These are phyloP conservation scores for Phaffia australis DNA, from an alignment of 768 basidiomycete species.

Conservation along the genomic window DNA sequence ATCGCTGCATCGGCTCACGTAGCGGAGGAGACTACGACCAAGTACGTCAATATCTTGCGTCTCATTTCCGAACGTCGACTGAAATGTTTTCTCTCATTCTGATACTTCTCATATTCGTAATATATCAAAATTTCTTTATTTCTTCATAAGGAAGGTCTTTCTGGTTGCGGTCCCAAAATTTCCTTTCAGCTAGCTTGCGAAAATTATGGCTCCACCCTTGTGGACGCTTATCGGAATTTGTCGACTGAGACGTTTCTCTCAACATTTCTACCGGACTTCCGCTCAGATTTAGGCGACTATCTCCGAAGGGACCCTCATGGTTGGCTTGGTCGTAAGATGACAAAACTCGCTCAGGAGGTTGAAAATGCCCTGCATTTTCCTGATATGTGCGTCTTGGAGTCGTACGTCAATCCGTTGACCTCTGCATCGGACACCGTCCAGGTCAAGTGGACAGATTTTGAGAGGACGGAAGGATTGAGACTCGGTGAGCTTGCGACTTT, in stretches of 20 bases:
- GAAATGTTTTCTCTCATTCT: neutral
- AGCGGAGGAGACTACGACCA: slow-evolving; percentile 85
- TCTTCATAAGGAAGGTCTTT: slow-evolving; percentile 53
- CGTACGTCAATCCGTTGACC: slow-evolving; percentile 65
- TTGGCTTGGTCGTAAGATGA: slow-evolving; percentile 53
- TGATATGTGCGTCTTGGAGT: slow-evolving; percentile 57
- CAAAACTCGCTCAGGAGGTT: slow-evolving; percentile 53
- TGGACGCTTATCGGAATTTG: slow-evolving; percentile 8
- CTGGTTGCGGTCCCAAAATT: slow-evolving; percentile 41
- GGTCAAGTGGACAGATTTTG: slow-evolving; percentile 18
- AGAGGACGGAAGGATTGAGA: neutral
- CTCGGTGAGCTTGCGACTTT: neutral
- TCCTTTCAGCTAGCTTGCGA: slow-evolving; percentile 69
- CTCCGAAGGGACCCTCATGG: slow-evolving; percentile 43
- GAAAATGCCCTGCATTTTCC: slow-evolving; percentile 53
- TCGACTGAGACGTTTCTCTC: neutral
- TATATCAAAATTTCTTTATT: slow-evolving; percentile 39
- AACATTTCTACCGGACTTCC: slow-evolving; percentile 33
- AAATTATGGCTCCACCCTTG: slow-evolving; percentile 51
- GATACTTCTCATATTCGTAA: slow-evolving; percentile 1
- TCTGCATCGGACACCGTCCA: slow-evolving; percentile 24
- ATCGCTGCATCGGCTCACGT: slow-evolving; percentile 36
- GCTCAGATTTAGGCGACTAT: slow-evolving; percentile 26
- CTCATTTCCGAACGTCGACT: neutral
- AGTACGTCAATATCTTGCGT: slow-evolving; percentile 31